Base-by-base conservation (phyloP, 139 green algal species). In the Chlamydomonas incerta region DNA sequence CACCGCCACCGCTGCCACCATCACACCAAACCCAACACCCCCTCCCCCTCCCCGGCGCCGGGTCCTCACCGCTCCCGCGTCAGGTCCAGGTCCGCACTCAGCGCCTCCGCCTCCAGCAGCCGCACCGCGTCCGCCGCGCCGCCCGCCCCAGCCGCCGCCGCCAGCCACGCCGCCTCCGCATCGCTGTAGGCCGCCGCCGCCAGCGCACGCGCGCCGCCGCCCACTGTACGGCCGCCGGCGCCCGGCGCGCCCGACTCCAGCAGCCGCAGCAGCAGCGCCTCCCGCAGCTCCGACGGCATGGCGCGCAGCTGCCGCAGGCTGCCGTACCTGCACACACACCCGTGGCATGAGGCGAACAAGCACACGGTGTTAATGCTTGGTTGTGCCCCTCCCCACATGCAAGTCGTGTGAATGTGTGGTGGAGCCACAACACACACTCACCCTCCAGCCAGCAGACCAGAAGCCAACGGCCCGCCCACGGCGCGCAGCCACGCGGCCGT, bases 241-340 rank as follows among this genome's bases (percentile, higher is more conserved):
- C 47, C 37, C 0, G 69, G 0, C 10, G 33, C 47, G 1, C 79
- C 79, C 24, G 24, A 34, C 47, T 76, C 80, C 67, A 85, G 67
- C 80, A 85, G 50, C 80, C 80, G 80, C 80, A 76, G 31, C 47
- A 76, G 23, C 23, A 85, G 50, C 47, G 80, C 80, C 80, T 76
- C 80, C 10, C 67, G 52, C 0, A 76, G 50, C 80, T 85, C 80
- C 66, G 80, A 46, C 35, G 57, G 63, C 77, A 83, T 65, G 10
- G 3, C 23, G 3, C 67, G 80, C 2, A 85, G 66, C 47, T 46
- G 23, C 37, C 18, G 11, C 10, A 76, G 41, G 50, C 80, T 85
- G 60, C 62, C 58, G 50, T 77, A 76, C 52, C 41, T 50, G 8
- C 41, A 50, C n/a, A n/a, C n/a, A n/a, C n/a, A n/a, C n/a, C n/a